These are phyloP conservation scores for Hypoxylon rubiginosum DNA, from an alignment of 2,329 filamentous ascomycete species.

Conservation along the genomic window DNA sequence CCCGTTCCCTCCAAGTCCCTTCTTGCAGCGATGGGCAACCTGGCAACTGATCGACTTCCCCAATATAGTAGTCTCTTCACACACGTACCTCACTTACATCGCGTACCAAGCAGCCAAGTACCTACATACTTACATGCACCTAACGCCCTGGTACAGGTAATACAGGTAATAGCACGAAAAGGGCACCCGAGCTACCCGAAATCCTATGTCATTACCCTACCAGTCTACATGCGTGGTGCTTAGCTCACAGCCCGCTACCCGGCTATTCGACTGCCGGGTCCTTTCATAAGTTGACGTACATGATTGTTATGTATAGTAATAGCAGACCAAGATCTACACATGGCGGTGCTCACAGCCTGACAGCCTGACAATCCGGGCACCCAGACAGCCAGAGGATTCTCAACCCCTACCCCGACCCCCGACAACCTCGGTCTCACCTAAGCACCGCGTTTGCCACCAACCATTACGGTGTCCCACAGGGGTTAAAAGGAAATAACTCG, in stretches of 20 bases:
- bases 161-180: slow-evolving; percentile 6
- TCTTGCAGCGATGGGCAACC: slow-evolving; percentile 39
- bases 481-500: no score
- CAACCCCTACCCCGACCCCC: slow-evolving; percentile 1
- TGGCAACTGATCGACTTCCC: slow-evolving; percentile 30
- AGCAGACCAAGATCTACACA: slow-evolving; percentile 31
- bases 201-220: slow-evolving; percentile 2
- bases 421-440: slow-evolving; percentile 8
- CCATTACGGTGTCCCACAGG: neutral
- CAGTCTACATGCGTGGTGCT: neutral
- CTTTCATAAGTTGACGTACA: slow-evolving; percentile 26
- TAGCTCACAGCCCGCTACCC: neutral
- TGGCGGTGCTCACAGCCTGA: slow-evolving; percentile 27
- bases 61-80: slow-evolving; percentile 28
- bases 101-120: no score
- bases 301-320: slow-evolving; percentile 33
- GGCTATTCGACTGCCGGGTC: slow-evolving; percentile 6
- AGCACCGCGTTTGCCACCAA: slow-evolving; percentile 25
- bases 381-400: slow-evolving; percentile 9
- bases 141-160: slow-evolving; percentile 6
- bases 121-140: slow-evolving; percentile 19
- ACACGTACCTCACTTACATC: neutral
- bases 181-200: slow-evolving; percentile 25
- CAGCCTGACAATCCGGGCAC: no score
- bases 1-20: slow-evolving; percentile 18